Conservation (phyloP, 2,329 filamentous ascomycete species). For the Colletotrichum orchidophilum region DNA sequence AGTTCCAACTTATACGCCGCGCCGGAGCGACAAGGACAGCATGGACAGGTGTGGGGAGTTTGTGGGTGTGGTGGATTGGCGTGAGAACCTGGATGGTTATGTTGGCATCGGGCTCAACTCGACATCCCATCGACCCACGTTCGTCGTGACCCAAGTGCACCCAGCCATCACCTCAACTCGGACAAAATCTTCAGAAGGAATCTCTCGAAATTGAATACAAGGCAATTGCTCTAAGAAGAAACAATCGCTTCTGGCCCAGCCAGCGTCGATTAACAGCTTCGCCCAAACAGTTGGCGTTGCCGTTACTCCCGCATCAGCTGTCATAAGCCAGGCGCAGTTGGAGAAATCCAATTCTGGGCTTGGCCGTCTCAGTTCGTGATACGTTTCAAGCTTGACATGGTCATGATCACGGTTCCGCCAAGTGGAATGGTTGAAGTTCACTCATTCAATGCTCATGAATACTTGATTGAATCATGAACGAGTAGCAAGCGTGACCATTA, state of each 20-base stretch:
- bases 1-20: constrained; percentile 8
- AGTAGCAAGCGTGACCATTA: not conserved
- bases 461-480: not conserved
- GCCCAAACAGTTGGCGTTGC: not conserved
- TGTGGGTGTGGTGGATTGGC: constrained; percentile 11
- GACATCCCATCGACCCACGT: not conserved
- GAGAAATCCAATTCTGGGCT: too few relatives aligned
- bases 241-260: not conserved
- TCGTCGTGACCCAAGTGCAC: constrained; percentile 1
- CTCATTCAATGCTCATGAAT: constrained; percentile 5
- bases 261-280: not conserved
- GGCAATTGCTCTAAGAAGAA: not conserved
- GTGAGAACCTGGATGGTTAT: constrained; percentile 33
- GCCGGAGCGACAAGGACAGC: not conserved
- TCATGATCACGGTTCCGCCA: not conserved
- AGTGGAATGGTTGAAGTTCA: not conserved
- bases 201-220: not conserved
- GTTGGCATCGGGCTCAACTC: constrained; percentile 13
- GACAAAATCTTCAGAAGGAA: not conserved
- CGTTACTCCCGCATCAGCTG: too few relatives aligned
- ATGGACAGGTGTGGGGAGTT: constrained; percentile 10
- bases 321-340: not conserved
- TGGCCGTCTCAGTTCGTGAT: too few relatives aligned
- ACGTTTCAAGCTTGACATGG: too few relatives aligned
- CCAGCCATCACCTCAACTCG: not conserved